Conservation (phyloP, 2,329 filamentous ascomycete genomes). For the Dactylellina haptotyla region DNA sequence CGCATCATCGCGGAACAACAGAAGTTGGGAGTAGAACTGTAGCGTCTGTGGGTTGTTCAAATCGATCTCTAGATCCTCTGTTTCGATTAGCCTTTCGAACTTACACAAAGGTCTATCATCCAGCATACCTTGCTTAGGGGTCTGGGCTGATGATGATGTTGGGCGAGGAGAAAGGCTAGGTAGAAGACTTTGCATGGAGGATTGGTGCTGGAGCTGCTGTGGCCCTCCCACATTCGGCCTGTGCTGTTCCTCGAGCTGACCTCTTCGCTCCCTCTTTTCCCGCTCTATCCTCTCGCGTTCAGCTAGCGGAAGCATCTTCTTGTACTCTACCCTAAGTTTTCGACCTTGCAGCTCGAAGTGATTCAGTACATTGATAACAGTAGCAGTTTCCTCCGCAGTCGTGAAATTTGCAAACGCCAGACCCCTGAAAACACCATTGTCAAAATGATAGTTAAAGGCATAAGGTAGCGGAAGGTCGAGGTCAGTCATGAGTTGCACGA, state of each 20-base stretch:
- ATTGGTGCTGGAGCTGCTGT: slow-evolving; percentile 78
- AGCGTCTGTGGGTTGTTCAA: slow-evolving; percentile 90
- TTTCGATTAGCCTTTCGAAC: slow-evolving; percentile 34
- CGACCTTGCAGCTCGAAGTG: slow-evolving; percentile 94
- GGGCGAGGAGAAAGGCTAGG: slow-evolving; percentile 64
- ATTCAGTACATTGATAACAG: slow-evolving; percentile 93
- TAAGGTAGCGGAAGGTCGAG: slow-evolving; percentile 94
- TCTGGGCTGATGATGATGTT: slow-evolving; percentile 21
- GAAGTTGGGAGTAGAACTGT: slow-evolving; percentile 87
- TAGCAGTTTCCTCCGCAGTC: slow-evolving; percentile 88
- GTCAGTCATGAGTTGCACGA: slow-evolving; percentile 92
- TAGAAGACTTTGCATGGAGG: slow-evolving; percentile 79
- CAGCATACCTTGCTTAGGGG: slow-evolving; percentile 34
- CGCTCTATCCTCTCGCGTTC: slow-evolving; percentile 95
- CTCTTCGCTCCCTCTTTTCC: slow-evolving; percentile 94
- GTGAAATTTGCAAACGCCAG: slow-evolving; percentile 98
- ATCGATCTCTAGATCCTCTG: slow-evolving; percentile 72
- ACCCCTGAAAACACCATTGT: slow-evolving; percentile 95
- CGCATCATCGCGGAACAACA: slow-evolving; percentile 85
- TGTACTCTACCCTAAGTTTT: slow-evolving; percentile 96
- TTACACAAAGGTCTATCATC: not conserved
- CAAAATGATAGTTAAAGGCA: slow-evolving; percentile 99
- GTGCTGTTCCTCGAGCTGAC: slow-evolving; percentile 97
- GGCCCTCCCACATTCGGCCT: slow-evolving; percentile 69
- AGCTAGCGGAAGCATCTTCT: slow-evolving; percentile 97